Conservation (phyloP, 2,329 filamentous ascomycete genomes). For the Tolypocladium tundrense region DNA sequence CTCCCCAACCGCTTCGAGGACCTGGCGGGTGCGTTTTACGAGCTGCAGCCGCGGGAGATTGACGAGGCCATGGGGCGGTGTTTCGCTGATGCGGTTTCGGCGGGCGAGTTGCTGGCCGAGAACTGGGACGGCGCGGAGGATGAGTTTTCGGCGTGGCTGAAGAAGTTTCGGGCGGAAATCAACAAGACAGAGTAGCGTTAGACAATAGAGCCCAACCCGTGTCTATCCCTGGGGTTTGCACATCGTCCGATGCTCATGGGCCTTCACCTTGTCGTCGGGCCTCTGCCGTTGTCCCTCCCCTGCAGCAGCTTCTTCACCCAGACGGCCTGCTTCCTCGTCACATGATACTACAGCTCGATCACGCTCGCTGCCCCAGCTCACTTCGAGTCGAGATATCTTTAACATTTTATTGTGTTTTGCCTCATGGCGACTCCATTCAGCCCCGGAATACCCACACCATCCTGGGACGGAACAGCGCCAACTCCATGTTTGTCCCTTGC, state of each 20-base stretch:
- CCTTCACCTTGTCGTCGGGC: no score
- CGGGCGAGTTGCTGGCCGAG: constrained; percentile 42
- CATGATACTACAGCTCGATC: background rate
- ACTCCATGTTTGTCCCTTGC: background rate
- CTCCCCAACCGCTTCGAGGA: constrained; percentile 63
- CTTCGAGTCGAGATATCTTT: background rate
- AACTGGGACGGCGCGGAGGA: constrained; percentile 59
- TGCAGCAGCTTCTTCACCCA: no score
- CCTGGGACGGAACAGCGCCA: background rate
- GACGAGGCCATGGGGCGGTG: constrained; percentile 49
- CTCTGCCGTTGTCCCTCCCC: no score
- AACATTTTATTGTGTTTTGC: background rate
- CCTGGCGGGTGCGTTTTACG: constrained; percentile 63
- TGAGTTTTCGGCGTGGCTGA: constrained; percentile 71
- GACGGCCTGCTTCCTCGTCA: no score
- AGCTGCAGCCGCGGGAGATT: constrained; percentile 48
- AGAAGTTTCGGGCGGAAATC: constrained; percentile 42
- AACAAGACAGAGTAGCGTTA: constrained; percentile 9
- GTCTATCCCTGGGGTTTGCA: background rate
- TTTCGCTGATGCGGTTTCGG: constrained; percentile 47
- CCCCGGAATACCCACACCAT: background rate
- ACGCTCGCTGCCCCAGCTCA: background rate
- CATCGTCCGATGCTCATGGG: no score
- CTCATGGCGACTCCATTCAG: background rate
- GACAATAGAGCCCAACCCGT: background rate